Evolutionary conservation across 306 rosid genomes (phyloP).

Genomic region (Inga laurina): DNA sequence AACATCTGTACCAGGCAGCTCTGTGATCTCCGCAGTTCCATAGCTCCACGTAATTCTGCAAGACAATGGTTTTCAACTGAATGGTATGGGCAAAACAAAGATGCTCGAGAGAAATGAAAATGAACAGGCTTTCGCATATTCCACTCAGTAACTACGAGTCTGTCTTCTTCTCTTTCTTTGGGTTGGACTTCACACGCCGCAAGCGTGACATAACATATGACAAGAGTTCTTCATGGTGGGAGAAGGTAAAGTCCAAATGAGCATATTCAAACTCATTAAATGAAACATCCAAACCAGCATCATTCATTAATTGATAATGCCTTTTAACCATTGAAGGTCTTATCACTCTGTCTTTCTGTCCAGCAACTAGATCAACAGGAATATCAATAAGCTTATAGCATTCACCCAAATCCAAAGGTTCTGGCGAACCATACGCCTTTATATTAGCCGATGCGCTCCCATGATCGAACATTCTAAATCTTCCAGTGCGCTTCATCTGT

Average conservation of each 20-base stretch:
- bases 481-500: conserved; percentile 75
- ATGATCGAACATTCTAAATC: conserved; percentile 75
- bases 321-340: conserved; percentile 83
- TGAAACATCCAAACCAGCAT: conserved; percentile 61
- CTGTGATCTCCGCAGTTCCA: not conserved
- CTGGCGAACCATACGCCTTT: conserved; percentile 62
- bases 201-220: conserved; percentile 81
- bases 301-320: conserved; percentile 75
- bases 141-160: conserved; percentile 25
- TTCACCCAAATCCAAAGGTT: conserved; percentile 74
- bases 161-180: conserved; percentile 42
- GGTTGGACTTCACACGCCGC: conserved; percentile 58
- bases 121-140: not conserved
- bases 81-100: not conserved
- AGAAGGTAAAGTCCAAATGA: conserved; percentile 91
- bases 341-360: conserved; percentile 83
- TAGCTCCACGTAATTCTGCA: conserved; percentile 29
- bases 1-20: not conserved
- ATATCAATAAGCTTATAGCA: conserved; percentile 62
- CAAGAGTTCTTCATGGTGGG: conserved; percentile 87
- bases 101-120: conserved; percentile 22
- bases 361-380: conserved; percentile 91
- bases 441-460: conserved; percentile 60
- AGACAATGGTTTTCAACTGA: not conserved
- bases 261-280: conserved; percentile 84